A percentile compares a stretch with the other conserved stretches of the same genome.
These are phyloP conservation scores for Penicillium lagena DNA, from an alignment of 495 filamentous ascomycete genomes.

Conservation along the genomic window DNA sequence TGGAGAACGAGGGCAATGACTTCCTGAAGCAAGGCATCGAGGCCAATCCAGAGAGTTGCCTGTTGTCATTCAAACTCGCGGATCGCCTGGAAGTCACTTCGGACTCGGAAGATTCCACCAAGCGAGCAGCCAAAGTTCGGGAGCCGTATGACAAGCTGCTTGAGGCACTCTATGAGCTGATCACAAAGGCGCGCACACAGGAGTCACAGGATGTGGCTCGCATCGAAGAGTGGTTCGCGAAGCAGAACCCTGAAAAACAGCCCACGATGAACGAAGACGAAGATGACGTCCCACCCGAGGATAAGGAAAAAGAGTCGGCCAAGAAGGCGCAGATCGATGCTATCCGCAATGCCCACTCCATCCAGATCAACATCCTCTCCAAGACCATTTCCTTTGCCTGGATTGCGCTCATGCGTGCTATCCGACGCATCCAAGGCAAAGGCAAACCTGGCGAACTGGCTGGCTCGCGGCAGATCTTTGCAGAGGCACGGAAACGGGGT, in stretches of 20 bases:
- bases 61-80: slow-evolving; percentile 81
- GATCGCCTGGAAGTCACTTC: slow-evolving; percentile 75
- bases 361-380: slow-evolving; percentile 65
- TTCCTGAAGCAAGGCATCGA: slow-evolving; percentile 76
- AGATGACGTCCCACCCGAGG: slow-evolving; percentile 51
- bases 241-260: slow-evolving; percentile 33
- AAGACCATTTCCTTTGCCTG: slow-evolving; percentile 82
- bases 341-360: slow-evolving; percentile 61
- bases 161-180: slow-evolving; percentile 75
- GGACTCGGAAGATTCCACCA: slow-evolving; percentile 56
- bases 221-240: slow-evolving; percentile 54
- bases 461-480: slow-evolving; percentile 79
- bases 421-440: slow-evolving; percentile 92
- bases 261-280: slow-evolving; percentile 57
- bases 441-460: slow-evolving; percentile 63
- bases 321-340: slow-evolving; percentile 63
- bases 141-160: slow-evolving; percentile 79
- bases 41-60: slow-evolving; percentile 88
- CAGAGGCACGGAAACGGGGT: slow-evolving; percentile 76
- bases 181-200: slow-evolving; percentile 64
- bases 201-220: slow-evolving; percentile 65
- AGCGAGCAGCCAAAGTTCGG: slow-evolving; percentile 66
- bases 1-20: slow-evolving; percentile 62
- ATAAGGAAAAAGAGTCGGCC: slow-evolving; percentile 43
- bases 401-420: slow-evolving; percentile 89